Conservation (phyloP, 305 asterid species). For the Withania somnifera region DNA sequence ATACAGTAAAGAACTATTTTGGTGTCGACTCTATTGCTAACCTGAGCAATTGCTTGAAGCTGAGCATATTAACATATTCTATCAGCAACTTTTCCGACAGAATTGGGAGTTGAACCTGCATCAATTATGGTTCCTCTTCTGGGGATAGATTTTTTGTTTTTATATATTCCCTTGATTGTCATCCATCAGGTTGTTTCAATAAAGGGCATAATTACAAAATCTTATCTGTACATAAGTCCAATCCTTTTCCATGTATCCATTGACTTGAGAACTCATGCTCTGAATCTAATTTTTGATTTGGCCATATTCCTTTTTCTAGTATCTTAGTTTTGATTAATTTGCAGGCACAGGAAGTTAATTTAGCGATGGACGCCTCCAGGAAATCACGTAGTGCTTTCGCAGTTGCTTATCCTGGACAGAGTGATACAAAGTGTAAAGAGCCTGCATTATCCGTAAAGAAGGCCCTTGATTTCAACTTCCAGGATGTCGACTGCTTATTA, state of each 20-base stretch:
- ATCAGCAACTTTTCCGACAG: background rate
- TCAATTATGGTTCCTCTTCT: no score
- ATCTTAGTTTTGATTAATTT: conserved; percentile 13
- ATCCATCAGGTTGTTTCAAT: background rate
- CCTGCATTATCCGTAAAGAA: conserved; percentile 49
- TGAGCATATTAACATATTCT: background rate
- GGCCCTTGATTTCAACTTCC: conserved; percentile 90
- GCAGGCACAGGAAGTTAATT: conserved; percentile 73
- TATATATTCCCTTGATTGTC: background rate
- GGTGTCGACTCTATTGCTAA: background rate
- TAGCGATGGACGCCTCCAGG: conserved; percentile 96
- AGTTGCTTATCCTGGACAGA: conserved; percentile 50
- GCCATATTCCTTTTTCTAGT: background rate
- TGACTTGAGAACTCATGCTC: background rate
- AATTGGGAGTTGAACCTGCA: background rate
- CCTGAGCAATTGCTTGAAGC: background rate
- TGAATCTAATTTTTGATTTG: background rate
- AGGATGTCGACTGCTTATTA: conserved; percentile 69
- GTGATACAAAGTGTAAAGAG: conserved; percentile 46
- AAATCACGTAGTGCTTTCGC: conserved; percentile 64
- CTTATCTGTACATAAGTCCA: background rate
- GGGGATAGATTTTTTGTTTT: background rate
- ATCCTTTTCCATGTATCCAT: background rate
- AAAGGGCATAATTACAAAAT: background rate
- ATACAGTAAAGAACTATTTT: background rate